phyloP scores from a whole-genome alignment of 345 rosid species.

The Pistacia atlantica region DNA sequence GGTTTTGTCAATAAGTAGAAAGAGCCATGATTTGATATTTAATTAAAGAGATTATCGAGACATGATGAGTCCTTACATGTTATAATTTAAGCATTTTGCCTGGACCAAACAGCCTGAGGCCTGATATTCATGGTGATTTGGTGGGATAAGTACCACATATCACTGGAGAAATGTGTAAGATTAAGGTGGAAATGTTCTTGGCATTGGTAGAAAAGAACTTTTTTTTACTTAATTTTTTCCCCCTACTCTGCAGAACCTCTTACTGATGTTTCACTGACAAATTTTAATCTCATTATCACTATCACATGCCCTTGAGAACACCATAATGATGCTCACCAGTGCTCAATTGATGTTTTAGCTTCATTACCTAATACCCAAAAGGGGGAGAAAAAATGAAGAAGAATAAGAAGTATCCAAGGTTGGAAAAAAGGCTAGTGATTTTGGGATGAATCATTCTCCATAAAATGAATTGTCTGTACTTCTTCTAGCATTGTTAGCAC shows the following conservation, averaged over 20 bases:
- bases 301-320: not conserved
- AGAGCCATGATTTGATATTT: not conserved
- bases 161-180: not conserved
- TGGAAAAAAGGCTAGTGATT: not conserved
- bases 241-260: not conserved
- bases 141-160: not conserved
- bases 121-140: not conserved
- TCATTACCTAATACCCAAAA: not conserved
- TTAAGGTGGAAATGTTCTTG: not conserved
- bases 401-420: not conserved
- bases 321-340: not conserved
- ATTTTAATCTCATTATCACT: not conserved
- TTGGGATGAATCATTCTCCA: not conserved
- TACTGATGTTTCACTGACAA: not conserved
- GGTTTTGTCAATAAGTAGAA: not conserved
- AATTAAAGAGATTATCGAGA: not conserved
- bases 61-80: not conserved
- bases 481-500: not conserved
- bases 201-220: not conserved
- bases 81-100: not conserved
- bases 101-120: not conserved
- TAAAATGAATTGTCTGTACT: not conserved
- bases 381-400: not conserved
- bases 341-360: not conserved
- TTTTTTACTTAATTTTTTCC: not conserved